Evolutionary conservation across 169 alveolate species (phyloP).

Genomic region (Neospora caninum): DNA sequence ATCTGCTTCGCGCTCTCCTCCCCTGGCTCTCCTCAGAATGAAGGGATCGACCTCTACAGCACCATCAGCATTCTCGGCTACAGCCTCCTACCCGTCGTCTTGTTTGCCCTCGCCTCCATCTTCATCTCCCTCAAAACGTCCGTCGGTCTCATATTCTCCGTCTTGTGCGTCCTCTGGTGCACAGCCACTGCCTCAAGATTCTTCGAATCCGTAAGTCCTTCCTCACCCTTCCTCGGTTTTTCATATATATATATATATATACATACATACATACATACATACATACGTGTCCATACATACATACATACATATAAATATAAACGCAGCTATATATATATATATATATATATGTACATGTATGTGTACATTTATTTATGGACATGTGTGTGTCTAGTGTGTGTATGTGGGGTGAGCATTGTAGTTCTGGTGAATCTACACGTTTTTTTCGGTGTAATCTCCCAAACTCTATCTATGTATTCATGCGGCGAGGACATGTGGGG

Average conservation of each 20-base stretch:
- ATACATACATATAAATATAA: neutral
- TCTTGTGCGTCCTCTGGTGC: conserved; percentile 76
- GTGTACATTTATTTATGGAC: neutral
- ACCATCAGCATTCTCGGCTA: conserved; percentile 82
- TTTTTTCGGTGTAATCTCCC: too few species aligned
- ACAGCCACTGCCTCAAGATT: conserved; percentile 82
- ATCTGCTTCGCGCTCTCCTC: neutral
- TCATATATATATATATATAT: too few species aligned
- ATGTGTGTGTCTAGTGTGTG: neutral
- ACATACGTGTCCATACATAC: too few species aligned
- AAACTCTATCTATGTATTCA: neutral
- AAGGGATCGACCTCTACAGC: conserved; percentile 80
- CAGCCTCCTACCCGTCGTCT: conserved; percentile 80
- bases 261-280: too few species aligned
- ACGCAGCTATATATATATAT: neutral
- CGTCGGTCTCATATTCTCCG: conserved; percentile 70
- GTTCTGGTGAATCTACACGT: too few species aligned
- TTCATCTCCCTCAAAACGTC: conserved; percentile 49
- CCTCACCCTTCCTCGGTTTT: neutral
- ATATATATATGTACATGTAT: neutral
- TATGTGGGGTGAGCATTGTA: neutral
- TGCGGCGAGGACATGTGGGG: neutral
- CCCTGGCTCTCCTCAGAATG: conserved; percentile 50
- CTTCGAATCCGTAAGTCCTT: conserved; percentile 72
- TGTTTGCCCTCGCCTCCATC: conserved; percentile 76